These are phyloP conservation scores for Eutrema yunnanense DNA, from an alignment of 345 rosid species.

Conservation along the genomic window DNA sequence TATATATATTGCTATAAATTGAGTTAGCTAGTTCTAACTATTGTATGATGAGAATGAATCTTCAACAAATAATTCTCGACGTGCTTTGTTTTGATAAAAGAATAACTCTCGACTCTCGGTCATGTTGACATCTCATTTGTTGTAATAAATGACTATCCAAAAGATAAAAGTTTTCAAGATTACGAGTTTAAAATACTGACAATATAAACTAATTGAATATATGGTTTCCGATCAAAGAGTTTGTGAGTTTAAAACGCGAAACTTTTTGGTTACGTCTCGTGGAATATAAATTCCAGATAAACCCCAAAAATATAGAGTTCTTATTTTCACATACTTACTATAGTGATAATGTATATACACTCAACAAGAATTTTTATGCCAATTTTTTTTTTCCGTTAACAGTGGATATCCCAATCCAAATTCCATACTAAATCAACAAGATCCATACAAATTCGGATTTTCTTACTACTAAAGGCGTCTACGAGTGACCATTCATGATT, in stretches of 20 bases:
- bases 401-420: too few species aligned
- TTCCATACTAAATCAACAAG: too few species aligned
- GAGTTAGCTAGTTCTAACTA: neutral
- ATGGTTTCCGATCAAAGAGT: neutral
- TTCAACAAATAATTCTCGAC: neutral
- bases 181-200: neutral
- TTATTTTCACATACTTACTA: neutral
- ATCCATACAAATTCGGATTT: too few species aligned
- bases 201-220: neutral
- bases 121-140: neutral
- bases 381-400: too few species aligned
- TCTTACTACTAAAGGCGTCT: too few species aligned
- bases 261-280: neutral
- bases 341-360: neutral
- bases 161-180: neutral
- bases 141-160: neutral
- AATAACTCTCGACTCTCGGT: neutral
- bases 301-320: neutral
- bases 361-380: neutral
- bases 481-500: too few species aligned
- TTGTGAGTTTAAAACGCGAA: neutral
- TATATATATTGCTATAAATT: neutral
- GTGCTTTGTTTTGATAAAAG: too few species aligned
- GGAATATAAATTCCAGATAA: neutral
- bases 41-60: neutral